These are phyloP conservation scores for Phylloporus sp. DNA, from an alignment of 768 basidiomycete species.

Conservation along the genomic window DNA sequence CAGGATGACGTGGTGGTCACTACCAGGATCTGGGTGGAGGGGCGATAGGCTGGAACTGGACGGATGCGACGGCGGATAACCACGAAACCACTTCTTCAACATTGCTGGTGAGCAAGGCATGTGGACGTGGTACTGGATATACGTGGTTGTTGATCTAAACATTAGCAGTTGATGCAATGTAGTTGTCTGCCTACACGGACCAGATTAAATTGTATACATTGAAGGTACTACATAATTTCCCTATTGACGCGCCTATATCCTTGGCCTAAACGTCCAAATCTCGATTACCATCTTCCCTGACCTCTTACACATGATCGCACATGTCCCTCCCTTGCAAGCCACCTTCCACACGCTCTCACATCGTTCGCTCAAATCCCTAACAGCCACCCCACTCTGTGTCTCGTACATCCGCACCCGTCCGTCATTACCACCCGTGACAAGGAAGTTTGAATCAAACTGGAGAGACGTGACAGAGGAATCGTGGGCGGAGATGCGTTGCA, in stretches of 20 bases:
- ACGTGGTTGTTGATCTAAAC: constrained; percentile 2
- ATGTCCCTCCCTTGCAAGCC: constrained; percentile 64
- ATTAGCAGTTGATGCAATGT: too few species aligned
- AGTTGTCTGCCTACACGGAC: too few species aligned
- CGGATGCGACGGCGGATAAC: constrained; percentile 6
- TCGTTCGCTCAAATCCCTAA: constrained; percentile 73
- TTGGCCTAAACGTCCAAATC: constrained; percentile 73
- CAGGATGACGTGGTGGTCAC: neutral
- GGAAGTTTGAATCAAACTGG: constrained; percentile 79
- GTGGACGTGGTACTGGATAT: constrained; percentile 15
- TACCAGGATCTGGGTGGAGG: constrained; percentile 18
- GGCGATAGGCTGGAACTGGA: constrained; percentile 27
- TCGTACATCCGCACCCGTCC: constrained; percentile 77
- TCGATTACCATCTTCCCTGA: constrained; percentile 83
- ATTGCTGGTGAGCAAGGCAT: constrained; percentile 4
- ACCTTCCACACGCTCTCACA: constrained; percentile 90
- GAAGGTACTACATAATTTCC: neutral
- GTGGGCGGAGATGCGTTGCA: constrained; percentile 80
- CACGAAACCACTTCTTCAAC: constrained; percentile 11
- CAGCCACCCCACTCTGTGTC: constrained; percentile 54
- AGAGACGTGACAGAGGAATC: constrained; percentile 83
- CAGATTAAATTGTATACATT: neutral
- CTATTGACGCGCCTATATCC: constrained; percentile 13
- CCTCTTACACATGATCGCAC: constrained; percentile 78
- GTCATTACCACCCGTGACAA: constrained; percentile 84